Conservation (phyloP, 2,329 filamentous ascomycete species). For the Botrytis aclada region DNA sequence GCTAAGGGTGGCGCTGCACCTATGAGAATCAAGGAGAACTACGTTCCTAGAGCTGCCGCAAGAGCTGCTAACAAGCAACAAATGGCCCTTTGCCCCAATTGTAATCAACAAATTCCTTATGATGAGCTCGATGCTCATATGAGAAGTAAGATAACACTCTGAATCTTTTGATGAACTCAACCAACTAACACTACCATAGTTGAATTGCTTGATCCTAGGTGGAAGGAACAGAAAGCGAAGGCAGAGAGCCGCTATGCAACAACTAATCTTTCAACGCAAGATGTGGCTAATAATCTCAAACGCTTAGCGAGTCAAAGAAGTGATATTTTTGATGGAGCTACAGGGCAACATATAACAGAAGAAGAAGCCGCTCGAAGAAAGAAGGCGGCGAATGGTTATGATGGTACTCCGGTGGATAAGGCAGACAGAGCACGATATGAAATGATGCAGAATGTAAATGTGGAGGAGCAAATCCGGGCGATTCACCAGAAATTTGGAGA, state of each 20-base stretch:
- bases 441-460: constrained; percentile 67
- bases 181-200: constrained; percentile 45
- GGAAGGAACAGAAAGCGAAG: constrained; percentile 94
- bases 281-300: constrained; percentile 93
- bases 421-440: constrained; percentile 51
- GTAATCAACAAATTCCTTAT: constrained; percentile 82
- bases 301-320: constrained; percentile 84
- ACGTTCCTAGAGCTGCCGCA: constrained; percentile 79
- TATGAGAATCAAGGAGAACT: constrained; percentile 92
- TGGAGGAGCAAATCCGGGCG: constrained; percentile 79
- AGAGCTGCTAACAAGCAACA: constrained; percentile 64
- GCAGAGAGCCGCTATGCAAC: constrained; percentile 79
- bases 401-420: constrained; percentile 58
- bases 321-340: constrained; percentile 78
- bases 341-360: constrained; percentile 64
- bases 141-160: constrained; percentile 58
- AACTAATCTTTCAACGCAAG: constrained; percentile 79
- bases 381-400: constrained; percentile 69
- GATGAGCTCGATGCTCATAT: constrained; percentile 90
- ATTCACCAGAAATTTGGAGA: constrained; percentile 56
- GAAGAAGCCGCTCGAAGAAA: constrained; percentile 71
- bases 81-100: constrained; percentile 83
- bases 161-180: not conserved
- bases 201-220: constrained; percentile 86
- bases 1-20: constrained; percentile 64